Percentiles rank a stretch among this genome's conserved stretches.
phyloP scores from a whole-genome alignment of 2,329 filamentous ascomycete species.

The Phaeophleospora eucalypticola region DNA sequence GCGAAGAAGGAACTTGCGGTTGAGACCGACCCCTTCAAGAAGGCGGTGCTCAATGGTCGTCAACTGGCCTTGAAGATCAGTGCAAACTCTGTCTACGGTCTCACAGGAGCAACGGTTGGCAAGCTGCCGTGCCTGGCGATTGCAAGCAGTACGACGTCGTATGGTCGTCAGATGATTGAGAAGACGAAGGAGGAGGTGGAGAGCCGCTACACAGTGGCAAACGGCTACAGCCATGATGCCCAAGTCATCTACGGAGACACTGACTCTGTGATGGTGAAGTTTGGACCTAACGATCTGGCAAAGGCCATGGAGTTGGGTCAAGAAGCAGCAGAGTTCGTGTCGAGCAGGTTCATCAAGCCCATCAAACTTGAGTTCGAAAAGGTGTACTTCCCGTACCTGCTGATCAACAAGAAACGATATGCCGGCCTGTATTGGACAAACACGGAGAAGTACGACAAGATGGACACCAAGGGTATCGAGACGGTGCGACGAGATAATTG shows the following conservation, averaged over 20 bases:
- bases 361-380: conserved; percentile 99
- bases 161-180: conserved; percentile 98
- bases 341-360: conserved; percentile 86
- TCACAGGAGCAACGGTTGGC: conserved; percentile 92
- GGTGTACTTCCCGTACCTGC: conserved; percentile 93
- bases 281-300: conserved; percentile 79
- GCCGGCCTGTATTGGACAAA: conserved; percentile 98
- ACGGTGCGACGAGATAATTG: conserved; percentile 97
- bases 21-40: conserved; percentile 95
- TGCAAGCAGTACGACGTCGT: conserved; percentile 93
- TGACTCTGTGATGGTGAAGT: conserved; percentile 99
- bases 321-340: conserved; percentile 84
- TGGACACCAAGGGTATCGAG: conserved; percentile 99
- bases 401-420: conserved; percentile 99
- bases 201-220: conserved; percentile 80
- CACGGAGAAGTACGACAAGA: conserved; percentile 93
- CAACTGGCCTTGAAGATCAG: conserved; percentile 94
- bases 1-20: conserved; percentile 85
- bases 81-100: conserved; percentile 95
- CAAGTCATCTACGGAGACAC: conserved; percentile 98
- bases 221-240: conserved; percentile 90
- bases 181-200: conserved; percentile 97
- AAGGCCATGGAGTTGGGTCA: conserved; percentile 94
- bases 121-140: conserved; percentile 94
- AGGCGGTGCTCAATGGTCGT: conserved; percentile 94